Percentiles rank a stretch among this genome's conserved stretches.
phyloP scores from a whole-genome alignment of 2,329 filamentous ascomycete species.

The Pseudogymnoascus sp. region DNA sequence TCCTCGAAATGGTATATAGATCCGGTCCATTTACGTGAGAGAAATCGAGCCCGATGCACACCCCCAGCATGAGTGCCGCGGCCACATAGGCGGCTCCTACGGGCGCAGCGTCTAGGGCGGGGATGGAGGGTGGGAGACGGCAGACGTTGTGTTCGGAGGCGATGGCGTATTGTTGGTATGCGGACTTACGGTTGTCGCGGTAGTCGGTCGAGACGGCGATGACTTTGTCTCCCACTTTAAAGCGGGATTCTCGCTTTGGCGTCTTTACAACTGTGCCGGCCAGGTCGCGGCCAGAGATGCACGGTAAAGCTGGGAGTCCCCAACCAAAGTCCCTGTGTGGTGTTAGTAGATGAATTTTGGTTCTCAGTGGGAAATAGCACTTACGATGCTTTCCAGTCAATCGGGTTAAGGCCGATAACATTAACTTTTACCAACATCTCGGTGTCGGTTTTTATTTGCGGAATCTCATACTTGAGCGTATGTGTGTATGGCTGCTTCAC shows the following conservation, averaged over 20 bases:
- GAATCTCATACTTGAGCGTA: slow-evolving; percentile 37
- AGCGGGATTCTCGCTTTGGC: slow-evolving; percentile 34
- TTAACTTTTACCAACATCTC: slow-evolving; percentile 55
- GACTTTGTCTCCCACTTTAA: slow-evolving; percentile 44
- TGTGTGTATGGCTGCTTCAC: slow-evolving; percentile 41
- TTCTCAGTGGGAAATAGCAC: slow-evolving; percentile 50
- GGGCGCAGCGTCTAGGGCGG: slow-evolving; percentile 19
- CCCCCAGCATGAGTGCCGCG: slow-evolving; percentile 54
- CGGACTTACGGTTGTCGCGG: slow-evolving; percentile 24
- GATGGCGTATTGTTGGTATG: slow-evolving; percentile 44
- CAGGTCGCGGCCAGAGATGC: slow-evolving; percentile 41
- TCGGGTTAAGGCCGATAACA: slow-evolving; percentile 59
- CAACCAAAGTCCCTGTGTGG: slow-evolving; percentile 35
- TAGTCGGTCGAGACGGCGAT: slow-evolving; percentile 27
- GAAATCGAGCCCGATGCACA: slow-evolving; percentile 64
- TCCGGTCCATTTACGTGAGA: slow-evolving; percentile 43
- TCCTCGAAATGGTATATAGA: slow-evolving; percentile 42
- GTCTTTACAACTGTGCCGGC: slow-evolving; percentile 52
- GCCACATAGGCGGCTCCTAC: slow-evolving; percentile 41
- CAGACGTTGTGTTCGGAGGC: slow-evolving; percentile 26
- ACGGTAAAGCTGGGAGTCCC: slow-evolving; percentile 24
- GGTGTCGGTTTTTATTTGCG: slow-evolving; percentile 42
- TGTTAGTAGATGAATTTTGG: slow-evolving; percentile 56
- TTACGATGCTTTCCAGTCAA: slow-evolving; percentile 73
- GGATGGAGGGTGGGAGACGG: slow-evolving; percentile 19